Evolutionary conservation across 2,329 filamentous ascomycete species (phyloP).

Genomic region (Penicillium sp.): DNA sequence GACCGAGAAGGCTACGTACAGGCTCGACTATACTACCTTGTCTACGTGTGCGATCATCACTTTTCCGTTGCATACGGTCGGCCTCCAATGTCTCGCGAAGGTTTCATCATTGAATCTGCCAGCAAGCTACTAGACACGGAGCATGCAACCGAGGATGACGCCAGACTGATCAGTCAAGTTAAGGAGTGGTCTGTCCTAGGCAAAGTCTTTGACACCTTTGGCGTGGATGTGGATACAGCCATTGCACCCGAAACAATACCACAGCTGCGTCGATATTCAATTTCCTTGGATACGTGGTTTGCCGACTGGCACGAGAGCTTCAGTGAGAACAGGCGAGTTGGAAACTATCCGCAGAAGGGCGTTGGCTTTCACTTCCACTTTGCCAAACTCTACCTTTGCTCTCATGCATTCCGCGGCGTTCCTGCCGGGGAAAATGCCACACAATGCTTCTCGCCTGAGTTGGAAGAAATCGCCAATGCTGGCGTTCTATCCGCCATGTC

Average conservation of each 20-base stretch:
- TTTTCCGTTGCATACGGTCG: conserved; percentile 46
- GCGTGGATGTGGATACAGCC: conserved; percentile 39
- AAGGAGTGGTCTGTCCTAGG: conserved; percentile 41
- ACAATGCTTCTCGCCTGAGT: conserved; percentile 23
- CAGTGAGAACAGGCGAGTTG: conserved; percentile 33
- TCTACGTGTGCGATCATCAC: conserved; percentile 49
- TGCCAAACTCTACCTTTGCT: conserved; percentile 54
- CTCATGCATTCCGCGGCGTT: conserved; percentile 51
- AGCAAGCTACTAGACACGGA: conserved; percentile 37
- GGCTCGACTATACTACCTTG: conserved; percentile 41
- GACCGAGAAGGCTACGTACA: conserved; percentile 31
- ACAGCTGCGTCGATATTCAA: conserved; percentile 22
- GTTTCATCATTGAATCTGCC: conserved; percentile 39
- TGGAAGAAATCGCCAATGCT: conserved; percentile 47
- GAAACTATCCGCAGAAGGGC: conserved; percentile 54
- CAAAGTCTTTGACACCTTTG: conserved; percentile 42
- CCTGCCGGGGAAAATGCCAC: conserved; percentile 13
- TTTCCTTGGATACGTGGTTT: conserved; percentile 25
- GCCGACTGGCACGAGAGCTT: conserved; percentile 28
- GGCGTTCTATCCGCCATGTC: conserved; percentile 45
- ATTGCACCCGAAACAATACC: conserved; percentile 24
- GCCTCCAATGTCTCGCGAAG: conserved; percentile 43
- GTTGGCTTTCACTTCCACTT: conserved; percentile 55
- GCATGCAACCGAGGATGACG: conserved; percentile 42
- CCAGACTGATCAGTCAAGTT: conserved; percentile 44